Evolutionary conservation across 495 filamentous ascomycete genomes (phyloP).

Genomic region (Penicillium canescens): DNA sequence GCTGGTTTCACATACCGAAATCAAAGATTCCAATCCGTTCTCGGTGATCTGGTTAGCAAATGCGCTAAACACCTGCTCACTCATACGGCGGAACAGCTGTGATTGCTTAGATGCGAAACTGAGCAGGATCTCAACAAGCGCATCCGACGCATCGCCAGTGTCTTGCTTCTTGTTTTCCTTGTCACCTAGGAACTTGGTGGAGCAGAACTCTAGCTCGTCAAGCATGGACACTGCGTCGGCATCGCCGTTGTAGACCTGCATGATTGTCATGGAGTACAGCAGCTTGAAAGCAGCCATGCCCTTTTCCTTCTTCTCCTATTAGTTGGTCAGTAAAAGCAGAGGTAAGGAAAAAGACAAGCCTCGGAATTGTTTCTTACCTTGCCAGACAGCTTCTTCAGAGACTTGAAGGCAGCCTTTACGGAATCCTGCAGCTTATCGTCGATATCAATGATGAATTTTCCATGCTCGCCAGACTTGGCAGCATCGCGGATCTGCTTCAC

Average conservation of each 20-base stretch:
- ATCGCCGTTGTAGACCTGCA: constrained; percentile 89
- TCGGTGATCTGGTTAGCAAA: constrained; percentile 71
- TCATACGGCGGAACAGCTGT: constrained; percentile 78
- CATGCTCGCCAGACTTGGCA: constrained; percentile 40
- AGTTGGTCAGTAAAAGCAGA: constrained; percentile 6
- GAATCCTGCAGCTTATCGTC: constrained; percentile 61
- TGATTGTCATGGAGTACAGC: constrained; percentile 79
- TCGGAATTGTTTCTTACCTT: constrained; percentile 34
- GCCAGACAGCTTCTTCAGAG: constrained; percentile 68
- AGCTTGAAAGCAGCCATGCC: constrained; percentile 66
- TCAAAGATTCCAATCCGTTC: constrained; percentile 73
- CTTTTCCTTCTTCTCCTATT: constrained; percentile 40
- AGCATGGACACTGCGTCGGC: constrained; percentile 76
- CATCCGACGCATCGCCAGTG: constrained; percentile 64
- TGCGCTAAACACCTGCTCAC: constrained; percentile 80
- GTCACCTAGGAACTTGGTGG: constrained; percentile 58
- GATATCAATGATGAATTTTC: constrained; percentile 57
- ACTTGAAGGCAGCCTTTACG: constrained; percentile 61
- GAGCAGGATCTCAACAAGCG: constrained; percentile 83
- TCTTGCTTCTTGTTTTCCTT: constrained; percentile 48
- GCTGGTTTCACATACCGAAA: constrained; percentile 40
- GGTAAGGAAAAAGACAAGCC: not conserved
- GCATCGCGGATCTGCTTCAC: constrained; percentile 51
- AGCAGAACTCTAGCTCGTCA: constrained; percentile 71
- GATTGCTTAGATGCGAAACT: constrained; percentile 86